Evolutionary conservation across 768 basidiomycete genomes (phyloP), one percentile per base, ranked within the genome.

Genomic region (Suillus brevipes): DNA sequence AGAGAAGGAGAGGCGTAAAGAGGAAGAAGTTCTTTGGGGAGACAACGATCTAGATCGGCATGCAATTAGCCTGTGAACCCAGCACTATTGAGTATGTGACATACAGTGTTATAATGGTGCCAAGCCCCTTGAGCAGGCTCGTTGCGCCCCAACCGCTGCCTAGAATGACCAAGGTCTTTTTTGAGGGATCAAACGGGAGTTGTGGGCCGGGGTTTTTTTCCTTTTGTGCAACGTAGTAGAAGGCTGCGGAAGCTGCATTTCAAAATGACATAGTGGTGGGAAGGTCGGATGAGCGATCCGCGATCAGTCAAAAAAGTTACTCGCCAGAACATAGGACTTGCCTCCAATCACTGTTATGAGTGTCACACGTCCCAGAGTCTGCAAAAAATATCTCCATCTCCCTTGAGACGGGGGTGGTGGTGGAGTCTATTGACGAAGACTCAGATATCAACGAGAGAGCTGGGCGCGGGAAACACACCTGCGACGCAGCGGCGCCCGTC

Each of bases 11-110:
- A n/a, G 97, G 97, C 0, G 96, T 95, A 81, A 98, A 99, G 53
- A 98, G 86, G 87, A 99, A 99, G 82, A 91, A 99, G 78, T 99
- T 99, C 75, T 92, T 90, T 5, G 97, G 97, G 64, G 94, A 96
- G 77, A 99, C 86, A 61, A 99, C 92, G 63, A 96, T 85, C 93
- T 94, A 68, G 16, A 65, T 58, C 37, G 64, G 52, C 25, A 45
- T 4, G 45, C 10, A 16, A 8, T 4, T 25, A 38, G 8, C 5
- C 4, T 5, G 45, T 3, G 9, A 20, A 28, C 25, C 6, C 38
- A 20, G 28, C 34, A 14, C 6, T 31, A 23, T 59, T 0, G 10
- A 42, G 40, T 14, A 50, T 60, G 4, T 12, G 25, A 84, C 91
- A 60, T 68, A 94, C 95, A 67, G 98, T 96, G 78, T 99, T 99